Evolutionary conservation across 345 rosid species (phyloP), one percentile per base, ranked within the genome.

Genomic region (Brassica incana): DNA sequence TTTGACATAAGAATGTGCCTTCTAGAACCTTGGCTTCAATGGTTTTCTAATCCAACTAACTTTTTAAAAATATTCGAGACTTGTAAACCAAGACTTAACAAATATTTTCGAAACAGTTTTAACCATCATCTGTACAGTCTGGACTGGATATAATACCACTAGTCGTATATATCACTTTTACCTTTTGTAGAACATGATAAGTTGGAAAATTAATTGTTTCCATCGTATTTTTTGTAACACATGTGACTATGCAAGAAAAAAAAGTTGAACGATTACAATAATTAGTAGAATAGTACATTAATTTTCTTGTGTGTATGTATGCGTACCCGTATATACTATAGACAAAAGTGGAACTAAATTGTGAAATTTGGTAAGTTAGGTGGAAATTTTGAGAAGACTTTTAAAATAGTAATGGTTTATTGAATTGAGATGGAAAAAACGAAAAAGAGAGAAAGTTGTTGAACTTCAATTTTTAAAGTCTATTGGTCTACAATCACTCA

Each of bases 291-390:
- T 20, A 32, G 33, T 48, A 32, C 27, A 65, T 2, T 69, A 25
- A 14, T 16, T 33, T 33, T 65, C 12, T 30, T 3, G 27, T 48
- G 69, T 64, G 2, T 66, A 65, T 56, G 30, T 59, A 20, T 72
- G 52, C 33, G 63, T 56, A 56, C 48, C 45, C 20, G 30, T 20
- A 40, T 67, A 54, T 23, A 40, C 61, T 78, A n/a, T 23, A 48
- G 70, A 73, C n/a, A 14, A 38, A 75, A 69, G 11, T 12, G 63
- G 59, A 75, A 10, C 50, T 15, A 33, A 32, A 65, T 33, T 33
- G 80, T 65, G 83, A 75, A 80, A 65, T 76, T 75, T 80, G 83
- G 80, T 71, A 76, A 65, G 83, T 65, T 80, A 71, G 83, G 83
- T 75, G 77, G 69, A 65, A 59, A 65, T 15, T 23, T 54, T 65